A percentile compares a stretch with the other conserved stretches of the same genome.
phyloP scores from a whole-genome alignment of 352 stramenopile genomes.

The Globisporangium nunn region DNA sequence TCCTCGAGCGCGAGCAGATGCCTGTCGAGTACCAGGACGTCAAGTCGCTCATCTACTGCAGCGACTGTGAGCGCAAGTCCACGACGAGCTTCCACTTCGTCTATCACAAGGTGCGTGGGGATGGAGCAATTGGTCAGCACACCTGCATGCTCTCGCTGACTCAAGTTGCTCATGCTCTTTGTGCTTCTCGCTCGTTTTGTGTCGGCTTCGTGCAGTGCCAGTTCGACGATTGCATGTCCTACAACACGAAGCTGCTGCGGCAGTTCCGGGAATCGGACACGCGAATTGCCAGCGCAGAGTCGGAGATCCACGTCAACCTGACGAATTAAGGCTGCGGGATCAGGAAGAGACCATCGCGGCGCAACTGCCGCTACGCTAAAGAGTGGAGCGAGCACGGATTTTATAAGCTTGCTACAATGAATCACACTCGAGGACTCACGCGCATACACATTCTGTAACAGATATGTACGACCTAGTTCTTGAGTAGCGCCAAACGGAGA shows the following conservation, averaged over 20 bases:
- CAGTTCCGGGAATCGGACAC: constrained; percentile 53
- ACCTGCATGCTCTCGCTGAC: too few relatives aligned
- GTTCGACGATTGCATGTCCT: constrained; percentile 68
- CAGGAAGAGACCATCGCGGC: not conserved
- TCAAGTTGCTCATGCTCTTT: not conserved
- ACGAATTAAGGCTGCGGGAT: constrained; percentile 16
- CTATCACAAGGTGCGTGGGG: constrained; percentile 68
- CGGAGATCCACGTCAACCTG: constrained; percentile 25
- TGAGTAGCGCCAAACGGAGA: constrained; percentile 58
- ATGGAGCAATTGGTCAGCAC: too few relatives aligned
- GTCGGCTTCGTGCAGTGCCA: constrained; percentile 39
- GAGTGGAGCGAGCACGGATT: not conserved
- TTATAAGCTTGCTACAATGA: not conserved
- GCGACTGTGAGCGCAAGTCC: constrained; percentile 81
- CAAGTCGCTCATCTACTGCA: constrained; percentile 78
- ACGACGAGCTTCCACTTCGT: constrained; percentile 81
- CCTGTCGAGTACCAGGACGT: constrained; percentile 66
- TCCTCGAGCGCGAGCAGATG: constrained; percentile 77
- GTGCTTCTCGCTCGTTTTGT: not conserved
- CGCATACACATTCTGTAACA: not conserved
- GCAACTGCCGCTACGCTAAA: not conserved
- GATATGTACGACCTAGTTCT: constrained; percentile 70
- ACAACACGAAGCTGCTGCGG: constrained; percentile 81
- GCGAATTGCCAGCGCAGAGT: constrained; percentile 27
- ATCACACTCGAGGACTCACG: not conserved